Conservation (phyloP, 2,329 filamentous ascomycete species). For the Lachnellula subtilissima region DNA sequence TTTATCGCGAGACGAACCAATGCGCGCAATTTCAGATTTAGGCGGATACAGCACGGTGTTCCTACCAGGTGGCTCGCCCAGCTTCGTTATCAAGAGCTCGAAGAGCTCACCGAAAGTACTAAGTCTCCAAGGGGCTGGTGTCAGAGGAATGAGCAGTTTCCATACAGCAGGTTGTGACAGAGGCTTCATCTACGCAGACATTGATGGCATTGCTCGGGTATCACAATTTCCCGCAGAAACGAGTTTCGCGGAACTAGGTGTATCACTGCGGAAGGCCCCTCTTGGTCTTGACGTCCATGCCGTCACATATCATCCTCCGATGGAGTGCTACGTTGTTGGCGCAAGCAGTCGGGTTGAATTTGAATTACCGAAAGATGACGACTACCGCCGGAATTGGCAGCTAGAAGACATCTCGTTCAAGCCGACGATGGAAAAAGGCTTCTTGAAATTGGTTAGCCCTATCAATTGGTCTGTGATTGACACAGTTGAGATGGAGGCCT, state of each 20-base stretch:
- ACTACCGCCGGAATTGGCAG: slow-evolving; percentile 73
- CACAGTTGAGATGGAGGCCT: slow-evolving; percentile 64
- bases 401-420: slow-evolving; percentile 59
- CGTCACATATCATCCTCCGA: slow-evolving; percentile 71
- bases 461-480: slow-evolving; percentile 76
- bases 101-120: slow-evolving; percentile 72
- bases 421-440: slow-evolving; percentile 67
- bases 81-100: slow-evolving; percentile 77
- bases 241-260: slow-evolving; percentile 68
- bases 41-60: slow-evolving; percentile 78
- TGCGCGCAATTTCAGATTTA: slow-evolving; percentile 52
- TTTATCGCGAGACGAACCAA: slow-evolving; percentile 36
- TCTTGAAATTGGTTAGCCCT: slow-evolving; percentile 74
- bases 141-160: slow-evolving; percentile 70
- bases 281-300: slow-evolving; percentile 67
- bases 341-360: slow-evolving; percentile 67
- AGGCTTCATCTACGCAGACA: slow-evolving; percentile 80
- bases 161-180: slow-evolving; percentile 72
- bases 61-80: slow-evolving; percentile 72
- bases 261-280: slow-evolving; percentile 67
- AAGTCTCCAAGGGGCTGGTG: slow-evolving; percentile 62
- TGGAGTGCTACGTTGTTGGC: slow-evolving; percentile 70
- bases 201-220: slow-evolving; percentile 65
- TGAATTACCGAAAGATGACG: slow-evolving; percentile 79
- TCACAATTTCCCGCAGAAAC: slow-evolving; percentile 64